Base-by-base conservation (phyloP, 805 yeast species). In the Brettanomyces sp. region DNA sequence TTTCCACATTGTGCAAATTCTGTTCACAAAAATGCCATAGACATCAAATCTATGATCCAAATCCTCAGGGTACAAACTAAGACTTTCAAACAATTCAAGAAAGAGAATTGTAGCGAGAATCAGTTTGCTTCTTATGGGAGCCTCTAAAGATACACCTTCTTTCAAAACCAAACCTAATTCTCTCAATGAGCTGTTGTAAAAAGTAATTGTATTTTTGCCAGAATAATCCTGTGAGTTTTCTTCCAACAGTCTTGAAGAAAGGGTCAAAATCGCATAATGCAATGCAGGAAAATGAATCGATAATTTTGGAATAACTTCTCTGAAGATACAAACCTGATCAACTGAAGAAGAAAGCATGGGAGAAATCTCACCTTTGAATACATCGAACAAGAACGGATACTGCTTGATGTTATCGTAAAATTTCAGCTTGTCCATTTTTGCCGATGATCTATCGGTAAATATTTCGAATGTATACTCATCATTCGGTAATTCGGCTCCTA, bases 81-180 rank as follows among this genome's bases (percentile, higher is more conserved):
- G 62, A 56, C 70, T 57, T 50, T 71, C 76, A 48, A 71, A 64
- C 14, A 66, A 68, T 53, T 72, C 64, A 6, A 73, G 56, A 32
- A 72, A 49, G 2, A 71, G 65, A 54, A 75, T 68, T 1, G 74
- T 58, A 53, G 14, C 68, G 58, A 12, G 62, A 57, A 18, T 47
- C 30, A 4, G 47, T 18, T 13, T 24, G 13, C 42, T 12, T 25
- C 18, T 21, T 7, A 24, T 13, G 5, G 24, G 34, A 5, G 41
- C 2, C 7, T 28, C 32, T 7, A 28, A 9, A 7, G 32, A 28
- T 9, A 28, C 32, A 7, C 11, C 11, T 28, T 28, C 32, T 9
- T 24, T 68, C 34, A 69, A 62, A 4, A 63, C 56, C 21, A 70
- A 64, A 5, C 68, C 65, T 24, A 63, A 46, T 49, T 59, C 59